phyloP scores from a whole-genome alignment of 2,329 filamentous ascomycete species.

The Seiridium cupressi region DNA sequence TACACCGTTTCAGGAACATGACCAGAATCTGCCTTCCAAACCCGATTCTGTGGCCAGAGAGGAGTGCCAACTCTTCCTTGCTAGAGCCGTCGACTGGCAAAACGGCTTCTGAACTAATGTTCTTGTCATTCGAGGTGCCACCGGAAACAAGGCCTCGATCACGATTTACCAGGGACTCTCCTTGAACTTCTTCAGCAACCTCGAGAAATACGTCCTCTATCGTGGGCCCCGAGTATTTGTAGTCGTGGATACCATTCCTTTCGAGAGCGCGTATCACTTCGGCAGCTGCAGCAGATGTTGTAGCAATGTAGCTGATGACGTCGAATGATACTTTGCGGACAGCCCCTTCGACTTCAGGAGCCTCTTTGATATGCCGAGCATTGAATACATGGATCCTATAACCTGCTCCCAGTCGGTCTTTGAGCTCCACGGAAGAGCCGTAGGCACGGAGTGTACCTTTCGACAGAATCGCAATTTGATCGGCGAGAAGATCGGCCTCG shows the following conservation, averaged over 20 bases:
- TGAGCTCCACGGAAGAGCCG: constrained; percentile 83
- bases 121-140: constrained; percentile 18
- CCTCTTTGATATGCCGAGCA: constrained; percentile 44
- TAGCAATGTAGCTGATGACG: constrained; percentile 69
- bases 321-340: constrained; percentile 63
- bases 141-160: constrained; percentile 6
- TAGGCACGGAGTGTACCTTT: constrained; percentile 79
- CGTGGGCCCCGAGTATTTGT: constrained; percentile 83
- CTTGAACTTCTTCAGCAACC: constrained; percentile 74
- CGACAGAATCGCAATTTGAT: constrained; percentile 85
- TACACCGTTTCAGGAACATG: constrained; percentile 74
- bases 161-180: constrained; percentile 35
- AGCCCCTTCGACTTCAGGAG: constrained; percentile 54
- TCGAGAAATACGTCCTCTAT: constrained; percentile 92
- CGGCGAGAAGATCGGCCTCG: constrained; percentile 85
- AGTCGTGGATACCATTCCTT: constrained; percentile 65
- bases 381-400: constrained; percentile 78
- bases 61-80: constrained; percentile 50
- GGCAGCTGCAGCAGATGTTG: constrained; percentile 68
- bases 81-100: constrained; percentile 15
- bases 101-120: constrained; percentile 19
- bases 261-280: constrained; percentile 70
- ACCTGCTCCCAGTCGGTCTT: constrained; percentile 77
- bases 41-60: constrained; percentile 68
- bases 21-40: constrained; percentile 70